A percentile compares a stretch with the other conserved stretches of the same genome.
These are phyloP conservation scores for Paraphaeosphaeria sporulosa DNA, from an alignment of 2,329 filamentous ascomycete species.

Conservation along the genomic window DNA sequence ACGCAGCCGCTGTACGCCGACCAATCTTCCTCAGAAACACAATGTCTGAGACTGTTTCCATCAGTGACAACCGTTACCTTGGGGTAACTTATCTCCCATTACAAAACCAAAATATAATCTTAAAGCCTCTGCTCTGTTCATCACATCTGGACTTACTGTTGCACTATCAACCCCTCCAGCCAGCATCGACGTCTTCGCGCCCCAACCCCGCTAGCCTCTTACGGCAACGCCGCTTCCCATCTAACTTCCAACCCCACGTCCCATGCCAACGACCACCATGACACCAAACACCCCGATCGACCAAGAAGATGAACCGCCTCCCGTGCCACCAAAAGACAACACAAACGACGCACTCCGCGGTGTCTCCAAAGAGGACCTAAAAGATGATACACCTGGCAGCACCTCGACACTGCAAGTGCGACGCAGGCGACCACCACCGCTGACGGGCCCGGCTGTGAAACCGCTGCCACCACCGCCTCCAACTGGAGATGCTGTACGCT, in stretches of 20 bases:
- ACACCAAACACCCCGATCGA: background rate
- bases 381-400: background rate
- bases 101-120: too few species aligned
- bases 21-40: too few species aligned
- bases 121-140: too few species aligned
- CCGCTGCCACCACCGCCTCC: constrained; percentile 26
- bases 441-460: constrained; percentile 7
- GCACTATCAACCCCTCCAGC: too few species aligned
- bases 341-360: background rate
- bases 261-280: background rate
- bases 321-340: background rate
- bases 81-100: too few species aligned
- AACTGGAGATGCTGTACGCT: constrained; percentile 2
- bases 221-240: background rate
- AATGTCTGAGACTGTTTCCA: too few species aligned
- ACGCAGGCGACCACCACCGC: constrained; percentile 3
- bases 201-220: background rate
- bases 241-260: background rate
- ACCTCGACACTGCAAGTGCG: background rate
- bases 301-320: background rate
- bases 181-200: background rate
- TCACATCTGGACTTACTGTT: too few species aligned
- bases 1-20: too few species aligned
- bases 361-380: too few species aligned
- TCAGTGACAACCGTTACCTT: too few species aligned